Base-by-base conservation (phyloP, 306 rosid species). In the Gleditsia sinensis region DNA sequence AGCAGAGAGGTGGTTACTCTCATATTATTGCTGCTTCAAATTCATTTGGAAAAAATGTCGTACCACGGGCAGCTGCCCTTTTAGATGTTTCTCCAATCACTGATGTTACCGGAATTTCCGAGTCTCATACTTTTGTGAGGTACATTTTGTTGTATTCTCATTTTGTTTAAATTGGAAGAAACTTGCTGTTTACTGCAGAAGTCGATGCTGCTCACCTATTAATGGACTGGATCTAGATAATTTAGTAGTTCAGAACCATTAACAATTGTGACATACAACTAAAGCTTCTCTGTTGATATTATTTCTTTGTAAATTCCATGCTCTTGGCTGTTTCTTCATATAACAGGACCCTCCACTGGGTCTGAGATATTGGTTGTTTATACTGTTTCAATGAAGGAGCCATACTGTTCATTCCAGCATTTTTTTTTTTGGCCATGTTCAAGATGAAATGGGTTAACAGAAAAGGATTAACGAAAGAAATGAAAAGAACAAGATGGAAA, bases 41-140 rank as follows among this genome's bases (percentile, higher is more conserved):
- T 72, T 92, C 98, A 3, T 92, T 92, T 71, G 98, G 96, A 77
- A 92, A 92, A 81, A 92, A 92, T 78, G 72, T 92, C 65, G 80
- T 92, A 76, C 96, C 96, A 0, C 86, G 96, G 0, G 92, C 86
- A 0, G 98, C 98, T 48, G 94, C 94, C 4, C 94, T 92, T 60
- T 88, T 92, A 60, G 91, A 88, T 65, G 96, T 92, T 83, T 92
- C 98, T 75, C 96, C 96, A 0, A 78, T 92, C 70, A 87, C 98
- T 1, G 98, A 92, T 71, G 92, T 92, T 46, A 81, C 84, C 9
- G 80, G 69, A 33, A 92, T 92, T 63, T 88, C 88, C 11, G 90
- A 88, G 46, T 72, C 94, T 61, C 82, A 75, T 70, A 79, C 86
- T 40, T 88, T 92, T 70, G 88, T 90, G 56, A 92, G 96, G 98